Evolutionary conservation across 2,329 filamentous ascomycete species (phyloP).

Genomic region (Cytospora piceae): DNA sequence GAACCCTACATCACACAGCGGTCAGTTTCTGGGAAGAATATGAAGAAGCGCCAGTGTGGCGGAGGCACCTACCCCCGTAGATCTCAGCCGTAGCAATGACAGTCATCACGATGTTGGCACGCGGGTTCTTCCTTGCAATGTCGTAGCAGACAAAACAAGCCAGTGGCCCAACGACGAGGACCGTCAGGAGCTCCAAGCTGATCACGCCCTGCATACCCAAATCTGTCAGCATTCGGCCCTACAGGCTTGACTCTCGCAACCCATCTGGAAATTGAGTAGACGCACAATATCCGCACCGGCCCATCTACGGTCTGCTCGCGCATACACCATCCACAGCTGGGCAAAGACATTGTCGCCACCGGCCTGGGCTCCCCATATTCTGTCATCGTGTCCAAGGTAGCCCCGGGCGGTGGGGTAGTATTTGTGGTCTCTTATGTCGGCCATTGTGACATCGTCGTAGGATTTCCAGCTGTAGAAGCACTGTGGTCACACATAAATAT

Average conservation of each 20-base stretch:
- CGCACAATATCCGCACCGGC: conserved; percentile 62
- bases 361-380: conserved; percentile 61
- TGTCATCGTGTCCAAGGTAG: conserved; percentile 53
- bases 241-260: not conserved
- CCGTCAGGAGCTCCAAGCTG: conserved; percentile 68
- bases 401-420: conserved; percentile 55
- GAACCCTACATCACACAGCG: conserved; percentile 52
- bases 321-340: conserved; percentile 71
- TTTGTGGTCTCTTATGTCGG: conserved; percentile 39
- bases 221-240: conserved; percentile 7
- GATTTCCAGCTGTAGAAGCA: conserved; percentile 74
- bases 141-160: conserved; percentile 64
- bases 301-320: conserved; percentile 66
- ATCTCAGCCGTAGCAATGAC: conserved; percentile 68
- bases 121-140: conserved; percentile 58
- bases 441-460: conserved; percentile 38
- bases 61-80: conserved; percentile 57
- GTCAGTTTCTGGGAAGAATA: not conserved
- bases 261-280: not conserved
- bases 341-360: conserved; percentile 59
- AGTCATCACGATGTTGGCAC: conserved; percentile 64
- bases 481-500: not conserved
- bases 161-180: conserved; percentile 63
- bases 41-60: not conserved
- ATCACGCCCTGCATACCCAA: conserved; percentile 54